A percentile compares a stretch with the other conserved stretches of the same genome.
Conservation (phyloP, 2,329 filamentous ascomycete genomes). For the Calonectria ilicicola region DNA sequence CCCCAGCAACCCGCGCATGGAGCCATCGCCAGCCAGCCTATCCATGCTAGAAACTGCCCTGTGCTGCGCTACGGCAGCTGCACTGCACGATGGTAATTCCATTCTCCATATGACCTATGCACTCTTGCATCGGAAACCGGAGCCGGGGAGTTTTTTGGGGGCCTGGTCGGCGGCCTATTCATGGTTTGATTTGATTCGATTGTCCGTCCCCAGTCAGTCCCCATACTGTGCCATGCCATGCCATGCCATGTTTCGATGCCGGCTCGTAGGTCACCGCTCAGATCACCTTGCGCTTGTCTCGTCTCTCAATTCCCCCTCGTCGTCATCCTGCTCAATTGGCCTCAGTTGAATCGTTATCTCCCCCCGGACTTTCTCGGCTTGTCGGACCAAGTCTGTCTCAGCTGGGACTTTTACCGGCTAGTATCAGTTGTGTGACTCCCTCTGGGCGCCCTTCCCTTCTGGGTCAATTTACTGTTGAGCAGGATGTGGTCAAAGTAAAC, state of each 20-base stretch:
- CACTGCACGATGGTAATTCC: constrained; percentile 10
- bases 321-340: constrained; percentile 16
- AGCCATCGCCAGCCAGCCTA: not conserved
- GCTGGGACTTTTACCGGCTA: constrained; percentile 1
- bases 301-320: not conserved
- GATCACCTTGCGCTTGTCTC: constrained; percentile 1
- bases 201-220: not conserved
- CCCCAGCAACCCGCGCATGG: not conserved
- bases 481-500: constrained; percentile 13
- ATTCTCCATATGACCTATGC: constrained; percentile 15
- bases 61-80: not conserved
- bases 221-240: no score
- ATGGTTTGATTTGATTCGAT: not conserved
- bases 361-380: constrained; percentile 6
- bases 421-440: constrained; percentile 11
- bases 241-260: constrained; percentile 8
- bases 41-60: constrained; percentile 1
- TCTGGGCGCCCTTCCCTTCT: not conserved
- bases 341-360: not conserved
- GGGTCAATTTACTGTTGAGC: not conserved
- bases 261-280: constrained; percentile 8
- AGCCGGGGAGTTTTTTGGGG: constrained; percentile 8
- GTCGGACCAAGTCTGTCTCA: not conserved
- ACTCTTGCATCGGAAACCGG: constrained; percentile 25
- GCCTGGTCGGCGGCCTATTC: not conserved